These are phyloP conservation scores for Eucalyptus regnans DNA, from an alignment of 345 rosid genomes.

Conservation along the genomic window DNA sequence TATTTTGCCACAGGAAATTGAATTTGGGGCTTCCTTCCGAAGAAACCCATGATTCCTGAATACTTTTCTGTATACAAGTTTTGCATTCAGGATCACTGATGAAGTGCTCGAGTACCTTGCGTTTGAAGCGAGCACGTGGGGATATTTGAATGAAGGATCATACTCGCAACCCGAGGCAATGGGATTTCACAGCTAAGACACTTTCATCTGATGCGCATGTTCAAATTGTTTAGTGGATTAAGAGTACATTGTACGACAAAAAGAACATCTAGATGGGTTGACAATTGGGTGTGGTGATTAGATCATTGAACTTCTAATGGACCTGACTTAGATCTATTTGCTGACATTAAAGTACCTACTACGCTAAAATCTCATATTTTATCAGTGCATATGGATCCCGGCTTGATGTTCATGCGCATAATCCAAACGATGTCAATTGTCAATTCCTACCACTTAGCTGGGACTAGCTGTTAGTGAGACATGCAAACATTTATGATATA, in stretches of 20 bases:
- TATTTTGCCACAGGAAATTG: neutral
- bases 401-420: neutral
- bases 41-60: neutral
- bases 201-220: neutral
- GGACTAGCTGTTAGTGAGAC: neutral
- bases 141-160: neutral
- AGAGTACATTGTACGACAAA: neutral
- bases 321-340: neutral
- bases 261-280: neutral
- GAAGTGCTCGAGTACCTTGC: neutral
- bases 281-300: neutral
- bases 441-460: neutral
- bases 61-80: neutral
- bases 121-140: neutral
- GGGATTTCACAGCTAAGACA: neutral
- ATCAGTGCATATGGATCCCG: neutral
- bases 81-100: neutral
- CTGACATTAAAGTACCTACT: neutral
- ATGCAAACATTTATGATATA: neutral
- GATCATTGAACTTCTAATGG: neutral
- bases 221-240: neutral
- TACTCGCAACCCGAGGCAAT: neutral
- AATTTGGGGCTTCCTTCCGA: neutral
- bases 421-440: neutral
- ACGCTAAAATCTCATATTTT: neutral